Conservation (phyloP, 352 stramenopile species). For the Phytophthora tentaculata region DNA sequence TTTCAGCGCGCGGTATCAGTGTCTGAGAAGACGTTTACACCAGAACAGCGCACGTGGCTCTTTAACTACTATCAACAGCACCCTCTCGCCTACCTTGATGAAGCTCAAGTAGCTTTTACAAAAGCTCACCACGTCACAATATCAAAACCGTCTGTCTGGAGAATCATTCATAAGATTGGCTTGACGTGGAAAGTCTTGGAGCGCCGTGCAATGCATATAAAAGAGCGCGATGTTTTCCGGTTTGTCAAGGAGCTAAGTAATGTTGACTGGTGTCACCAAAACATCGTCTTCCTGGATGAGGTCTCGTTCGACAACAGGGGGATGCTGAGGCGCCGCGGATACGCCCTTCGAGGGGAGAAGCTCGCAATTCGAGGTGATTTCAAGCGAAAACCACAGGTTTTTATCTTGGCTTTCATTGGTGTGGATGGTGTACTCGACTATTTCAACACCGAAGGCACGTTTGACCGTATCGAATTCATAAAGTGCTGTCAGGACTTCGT, state of each 20-base stretch:
- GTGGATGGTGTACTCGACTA: too few relatives aligned
- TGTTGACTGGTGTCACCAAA: neutral
- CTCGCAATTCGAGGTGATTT: too few relatives aligned
- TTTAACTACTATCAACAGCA: neutral
- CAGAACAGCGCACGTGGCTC: neutral
- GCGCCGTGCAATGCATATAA: neutral
- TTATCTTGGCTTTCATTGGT: too few relatives aligned
- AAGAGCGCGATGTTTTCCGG: neutral
- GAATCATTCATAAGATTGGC: neutral
- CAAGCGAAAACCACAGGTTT: too few relatives aligned
- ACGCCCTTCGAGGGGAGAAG: too few relatives aligned
- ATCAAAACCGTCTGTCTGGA: neutral
- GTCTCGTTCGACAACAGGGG: too few relatives aligned
- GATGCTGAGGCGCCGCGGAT: too few relatives aligned
- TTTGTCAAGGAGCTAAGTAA: neutral
- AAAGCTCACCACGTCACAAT: neutral
- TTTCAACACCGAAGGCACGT: too few relatives aligned
- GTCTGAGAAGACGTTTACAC: neutral
- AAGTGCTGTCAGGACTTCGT: too few relatives aligned
- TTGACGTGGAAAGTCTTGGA: neutral
- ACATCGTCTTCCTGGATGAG: too few relatives aligned
- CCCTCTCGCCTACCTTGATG: neutral
- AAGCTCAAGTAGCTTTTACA: neutral
- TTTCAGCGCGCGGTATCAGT: neutral
- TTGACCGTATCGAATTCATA: too few relatives aligned